Percentiles rank a stretch among this genome's conserved stretches.
phyloP scores from a whole-genome alignment of 306 rosid species.

The Amphicarpaea edgeworthii region DNA sequence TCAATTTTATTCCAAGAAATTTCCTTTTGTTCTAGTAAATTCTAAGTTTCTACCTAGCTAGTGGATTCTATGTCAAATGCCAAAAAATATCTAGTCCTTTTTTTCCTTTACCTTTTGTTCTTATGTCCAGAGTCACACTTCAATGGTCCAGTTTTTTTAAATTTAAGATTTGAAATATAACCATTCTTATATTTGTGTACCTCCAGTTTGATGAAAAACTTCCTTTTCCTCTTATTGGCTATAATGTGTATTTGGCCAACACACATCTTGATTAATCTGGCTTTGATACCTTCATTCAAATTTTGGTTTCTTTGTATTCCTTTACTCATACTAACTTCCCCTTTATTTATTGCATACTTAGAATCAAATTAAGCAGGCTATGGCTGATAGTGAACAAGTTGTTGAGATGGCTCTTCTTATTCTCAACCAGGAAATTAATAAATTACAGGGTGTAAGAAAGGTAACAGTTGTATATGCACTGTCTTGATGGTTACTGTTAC shows the following conservation, averaged over 20 bases:
- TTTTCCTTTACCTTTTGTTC: not conserved
- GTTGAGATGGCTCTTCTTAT: conserved; percentile 82
- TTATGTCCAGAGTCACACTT: conserved; percentile 4
- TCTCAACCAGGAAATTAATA: conserved; percentile 77
- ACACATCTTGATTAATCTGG: conserved; percentile 13
- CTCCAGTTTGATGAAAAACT: not conserved
- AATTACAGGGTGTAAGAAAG: conserved; percentile 76
- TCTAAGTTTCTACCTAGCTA: conserved; percentile 2
- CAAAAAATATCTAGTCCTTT: not conserved
- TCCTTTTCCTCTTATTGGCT: not conserved
- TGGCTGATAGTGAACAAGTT: conserved; percentile 74
- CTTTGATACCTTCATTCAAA: conserved; percentile 26
- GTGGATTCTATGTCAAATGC: conserved; percentile 32
- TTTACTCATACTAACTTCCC: conserved; percentile 48
- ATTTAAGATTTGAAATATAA: not conserved
- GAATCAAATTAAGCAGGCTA: conserved; percentile 72
- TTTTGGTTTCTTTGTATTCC: conserved; percentile 36
- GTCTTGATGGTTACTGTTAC: conserved; percentile 29
- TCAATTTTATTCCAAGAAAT: not conserved
- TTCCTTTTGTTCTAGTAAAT: conserved; percentile 1
- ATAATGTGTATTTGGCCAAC: conserved; percentile 9
- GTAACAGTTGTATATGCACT: conserved; percentile 49
- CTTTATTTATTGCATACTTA: conserved; percentile 55
- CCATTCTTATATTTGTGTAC: conserved; percentile 26
- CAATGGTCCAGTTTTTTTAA: conserved; percentile 6